phyloP scores from a whole-genome alignment of 2,329 filamentous ascomycete genomes.

The Mollisia scopiformis region DNA sequence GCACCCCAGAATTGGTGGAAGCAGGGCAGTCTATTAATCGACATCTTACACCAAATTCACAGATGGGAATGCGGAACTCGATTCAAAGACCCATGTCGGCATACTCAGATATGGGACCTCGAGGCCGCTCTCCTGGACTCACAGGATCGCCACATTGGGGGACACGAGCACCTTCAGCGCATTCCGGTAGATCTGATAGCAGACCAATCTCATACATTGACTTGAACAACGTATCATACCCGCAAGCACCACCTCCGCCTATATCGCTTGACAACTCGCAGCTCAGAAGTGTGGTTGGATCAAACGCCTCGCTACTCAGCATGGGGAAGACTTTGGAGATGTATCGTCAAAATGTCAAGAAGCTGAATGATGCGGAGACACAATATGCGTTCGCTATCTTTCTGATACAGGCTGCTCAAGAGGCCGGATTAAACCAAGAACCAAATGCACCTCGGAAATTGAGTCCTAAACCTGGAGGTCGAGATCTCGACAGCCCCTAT shows the following conservation, averaged over 20 bases:
- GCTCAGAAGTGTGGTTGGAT: slow-evolving; percentile 78
- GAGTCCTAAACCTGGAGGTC: slow-evolving; percentile 48
- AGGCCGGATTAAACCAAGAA: slow-evolving; percentile 64
- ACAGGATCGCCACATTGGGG: slow-evolving; percentile 33
- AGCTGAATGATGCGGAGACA: slow-evolving; percentile 86
- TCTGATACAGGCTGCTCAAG: slow-evolving; percentile 85
- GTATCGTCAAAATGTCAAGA: slow-evolving; percentile 97
- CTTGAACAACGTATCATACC: slow-evolving; percentile 54
- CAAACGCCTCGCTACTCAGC: slow-evolving; percentile 87
- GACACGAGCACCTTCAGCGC: slow-evolving; percentile 33
- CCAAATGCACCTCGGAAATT: slow-evolving; percentile 23
- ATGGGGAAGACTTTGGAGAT: slow-evolving; percentile 95
- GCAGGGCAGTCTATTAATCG: slow-evolving; percentile 56
- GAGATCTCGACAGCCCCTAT: slow-evolving; percentile 51
- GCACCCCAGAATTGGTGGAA: slow-evolving; percentile 41
- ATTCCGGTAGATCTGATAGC: slow-evolving; percentile 34
- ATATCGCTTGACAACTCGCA: slow-evolving; percentile 74
- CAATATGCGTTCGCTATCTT: slow-evolving; percentile 98
- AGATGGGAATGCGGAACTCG: slow-evolving; percentile 56
- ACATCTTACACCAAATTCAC: slow-evolving; percentile 63
- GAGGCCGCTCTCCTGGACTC: slow-evolving; percentile 58
- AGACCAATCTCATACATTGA: slow-evolving; percentile 45
- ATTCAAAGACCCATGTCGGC: slow-evolving; percentile 73
- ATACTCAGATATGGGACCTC: slow-evolving; percentile 72
- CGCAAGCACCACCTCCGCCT: slow-evolving; percentile 37